These are phyloP conservation scores for Polytrichum formosum DNA, from an alignment of 225 moss, liverwort and hornwort species.

Conservation along the genomic window DNA sequence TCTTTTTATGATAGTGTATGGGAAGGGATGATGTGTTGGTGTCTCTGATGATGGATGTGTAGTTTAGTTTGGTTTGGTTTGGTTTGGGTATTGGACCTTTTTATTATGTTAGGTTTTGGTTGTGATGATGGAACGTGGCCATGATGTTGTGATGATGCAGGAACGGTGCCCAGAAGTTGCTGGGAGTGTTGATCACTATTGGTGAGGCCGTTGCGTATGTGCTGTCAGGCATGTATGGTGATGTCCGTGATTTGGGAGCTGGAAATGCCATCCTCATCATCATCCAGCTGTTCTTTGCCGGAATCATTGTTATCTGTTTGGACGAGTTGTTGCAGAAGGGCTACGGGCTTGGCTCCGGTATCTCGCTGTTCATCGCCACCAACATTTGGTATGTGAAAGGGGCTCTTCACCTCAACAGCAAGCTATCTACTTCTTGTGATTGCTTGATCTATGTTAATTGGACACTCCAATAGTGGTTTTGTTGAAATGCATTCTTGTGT, in stretches of 20 bases:
- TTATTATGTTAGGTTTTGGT: not conserved
- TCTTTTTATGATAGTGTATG: not conserved
- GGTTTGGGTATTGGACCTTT: not conserved
- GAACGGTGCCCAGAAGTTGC: constrained; percentile 92
- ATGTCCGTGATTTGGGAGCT: constrained; percentile 82
- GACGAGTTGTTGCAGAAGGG: constrained; percentile 98
- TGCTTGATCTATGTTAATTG: too few species aligned
- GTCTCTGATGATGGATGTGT: constrained; percentile 28
- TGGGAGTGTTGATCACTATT: constrained; percentile 91
- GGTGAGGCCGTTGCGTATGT: constrained; percentile 93
- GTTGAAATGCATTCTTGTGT: not conserved
- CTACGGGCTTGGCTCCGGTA: constrained; percentile 93
- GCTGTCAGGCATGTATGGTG: constrained; percentile 88
- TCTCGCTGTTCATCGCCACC: constrained; percentile 94
- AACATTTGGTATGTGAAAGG: constrained; percentile 73
- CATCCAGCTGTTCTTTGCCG: constrained; percentile 90
- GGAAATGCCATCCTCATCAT: constrained; percentile 97
- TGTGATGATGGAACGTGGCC: not conserved
- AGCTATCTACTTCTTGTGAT: too few species aligned
- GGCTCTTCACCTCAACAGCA: not conserved
- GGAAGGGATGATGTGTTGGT: constrained; percentile 59
- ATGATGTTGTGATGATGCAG: constrained; percentile 27
- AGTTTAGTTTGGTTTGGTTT: not conserved
- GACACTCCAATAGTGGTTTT: not conserved
- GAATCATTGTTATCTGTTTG: constrained; percentile 91